Evolutionary conservation across 2,329 filamentous ascomycete genomes (phyloP).

Genomic region (Emmonsiellopsis sp.): DNA sequence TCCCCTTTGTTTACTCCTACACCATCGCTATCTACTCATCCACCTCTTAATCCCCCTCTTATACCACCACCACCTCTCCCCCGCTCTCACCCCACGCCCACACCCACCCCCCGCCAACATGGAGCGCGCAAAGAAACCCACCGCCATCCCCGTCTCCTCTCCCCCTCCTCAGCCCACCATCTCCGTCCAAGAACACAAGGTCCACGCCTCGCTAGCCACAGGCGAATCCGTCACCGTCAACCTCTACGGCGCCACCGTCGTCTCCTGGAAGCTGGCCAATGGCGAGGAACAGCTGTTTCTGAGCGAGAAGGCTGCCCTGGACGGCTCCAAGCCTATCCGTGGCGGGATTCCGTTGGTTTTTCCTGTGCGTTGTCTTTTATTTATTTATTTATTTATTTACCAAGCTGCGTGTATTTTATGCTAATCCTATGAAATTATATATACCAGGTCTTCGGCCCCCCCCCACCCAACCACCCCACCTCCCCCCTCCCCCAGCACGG

Average conservation of each 20-base stretch:
- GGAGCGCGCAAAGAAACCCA: constrained; percentile 77
- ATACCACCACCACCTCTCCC: neutral
- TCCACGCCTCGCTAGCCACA: constrained; percentile 72
- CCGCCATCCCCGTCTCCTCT: constrained; percentile 64
- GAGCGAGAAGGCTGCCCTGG: constrained; percentile 68
- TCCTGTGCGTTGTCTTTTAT: constrained; percentile 53
- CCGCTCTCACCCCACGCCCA: too few relatives aligned
- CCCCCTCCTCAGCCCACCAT: constrained; percentile 70
- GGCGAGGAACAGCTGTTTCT: constrained; percentile 80
- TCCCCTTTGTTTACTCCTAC: neutral
- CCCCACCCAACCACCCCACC: constrained; percentile 67
- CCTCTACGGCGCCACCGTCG: constrained; percentile 85
- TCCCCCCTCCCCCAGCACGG: constrained; percentile 81
- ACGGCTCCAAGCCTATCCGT: constrained; percentile 81
- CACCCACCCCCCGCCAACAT: too few relatives aligned
- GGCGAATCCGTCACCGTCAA: constrained; percentile 80
- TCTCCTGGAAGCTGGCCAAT: constrained; percentile 78
- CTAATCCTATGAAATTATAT: neutral
- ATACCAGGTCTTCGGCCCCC: constrained; percentile 75
- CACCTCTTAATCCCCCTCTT: neutral
- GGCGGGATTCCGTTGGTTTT: constrained; percentile 91
- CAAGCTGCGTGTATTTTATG: neutral
- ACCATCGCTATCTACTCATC: neutral
- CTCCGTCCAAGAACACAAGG: constrained; percentile 61
- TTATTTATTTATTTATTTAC: neutral